A percentile compares a stretch with the other conserved stretches of the same genome.
Conservation (phyloP, 2,329 filamentous ascomycete species). For the Fusarium continuum region DNA sequence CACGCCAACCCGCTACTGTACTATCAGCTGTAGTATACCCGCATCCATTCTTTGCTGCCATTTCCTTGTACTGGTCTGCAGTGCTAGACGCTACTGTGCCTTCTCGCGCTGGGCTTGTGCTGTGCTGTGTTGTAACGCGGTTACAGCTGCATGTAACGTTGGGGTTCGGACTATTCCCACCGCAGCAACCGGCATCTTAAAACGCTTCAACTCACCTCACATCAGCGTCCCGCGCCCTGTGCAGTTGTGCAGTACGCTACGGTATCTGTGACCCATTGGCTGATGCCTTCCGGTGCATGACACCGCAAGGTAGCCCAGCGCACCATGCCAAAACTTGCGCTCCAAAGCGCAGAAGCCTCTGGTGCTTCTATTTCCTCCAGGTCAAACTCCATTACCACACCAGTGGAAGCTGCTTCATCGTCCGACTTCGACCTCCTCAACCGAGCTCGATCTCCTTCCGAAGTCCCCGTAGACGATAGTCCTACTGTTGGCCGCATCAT, state of each 20-base stretch:
- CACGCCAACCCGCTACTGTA: slow-evolving; percentile 9
- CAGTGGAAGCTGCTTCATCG: slow-evolving; percentile 21
- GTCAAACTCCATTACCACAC: slow-evolving; percentile 25
- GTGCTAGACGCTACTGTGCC: slow-evolving; percentile 15
- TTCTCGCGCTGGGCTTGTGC: slow-evolving; percentile 23
- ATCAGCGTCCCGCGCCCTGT: slow-evolving; percentile 32
- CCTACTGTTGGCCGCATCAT: slow-evolving; percentile 55
- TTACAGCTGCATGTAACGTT: slow-evolving; percentile 43
- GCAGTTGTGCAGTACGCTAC: slow-evolving; percentile 12
- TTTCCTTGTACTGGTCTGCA: slow-evolving; percentile 5
- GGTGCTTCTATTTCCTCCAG: slow-evolving; percentile 28
- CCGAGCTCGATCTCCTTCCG: slow-evolving; percentile 32
- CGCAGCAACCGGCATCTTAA: slow-evolving; percentile 47
- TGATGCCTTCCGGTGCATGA: slow-evolving; percentile 44
- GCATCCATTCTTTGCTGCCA: slow-evolving; percentile 12
- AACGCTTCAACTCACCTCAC: slow-evolving; percentile 40
- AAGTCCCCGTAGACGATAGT: slow-evolving; percentile 53
- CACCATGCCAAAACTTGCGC: slow-evolving; percentile 64
- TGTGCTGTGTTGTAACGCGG: slow-evolving; percentile 28
- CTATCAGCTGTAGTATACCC: slow-evolving; percentile 17
- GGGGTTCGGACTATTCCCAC: slow-evolving; percentile 38
- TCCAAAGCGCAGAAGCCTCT: slow-evolving; percentile 55
- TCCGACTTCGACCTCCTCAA: slow-evolving; percentile 13
- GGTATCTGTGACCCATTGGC: slow-evolving; percentile 38
- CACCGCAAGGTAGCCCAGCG: slow-evolving; percentile 47